Evolutionary conservation across 176 grass and related monocot species (phyloP).

Genomic region (Oropetium thomaeum): DNA sequence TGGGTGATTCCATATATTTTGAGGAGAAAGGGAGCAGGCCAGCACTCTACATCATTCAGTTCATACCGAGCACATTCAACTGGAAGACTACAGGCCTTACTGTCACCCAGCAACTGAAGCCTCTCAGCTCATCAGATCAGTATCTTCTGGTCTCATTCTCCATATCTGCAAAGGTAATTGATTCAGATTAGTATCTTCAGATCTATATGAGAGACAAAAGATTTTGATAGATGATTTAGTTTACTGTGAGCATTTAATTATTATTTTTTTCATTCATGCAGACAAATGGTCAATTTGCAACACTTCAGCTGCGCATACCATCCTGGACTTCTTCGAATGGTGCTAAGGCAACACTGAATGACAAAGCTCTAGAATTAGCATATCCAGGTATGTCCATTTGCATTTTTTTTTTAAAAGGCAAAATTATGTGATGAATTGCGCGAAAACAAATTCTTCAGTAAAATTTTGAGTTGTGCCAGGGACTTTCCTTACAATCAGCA

Average conservation of each 20-base stretch:
- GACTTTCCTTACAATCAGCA: conserved; percentile 60
- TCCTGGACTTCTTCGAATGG: conserved; percentile 70
- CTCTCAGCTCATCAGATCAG: conserved; percentile 55
- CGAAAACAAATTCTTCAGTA: no score
- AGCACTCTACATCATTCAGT: conserved; percentile 70
- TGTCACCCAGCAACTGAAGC: conserved; percentile 50
- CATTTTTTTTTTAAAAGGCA: no score
- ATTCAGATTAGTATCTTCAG: neutral
- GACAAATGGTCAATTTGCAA: conserved; percentile 48
- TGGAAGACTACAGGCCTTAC: conserved; percentile 60
- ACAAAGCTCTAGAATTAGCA: conserved; percentile 45
- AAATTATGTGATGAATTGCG: neutral
- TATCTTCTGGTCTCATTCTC: conserved; percentile 57
- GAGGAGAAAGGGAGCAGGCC: conserved; percentile 61
- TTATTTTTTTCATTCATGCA: conserved; percentile 15
- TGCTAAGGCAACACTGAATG: conserved; percentile 60
- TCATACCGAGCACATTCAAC: conserved; percentile 75
- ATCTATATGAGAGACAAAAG: neutral
- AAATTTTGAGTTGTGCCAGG: conserved; percentile 45
- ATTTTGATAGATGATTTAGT: neutral
- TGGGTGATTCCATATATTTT: conserved; percentile 92
- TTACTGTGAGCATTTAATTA: neutral
- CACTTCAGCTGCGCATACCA: conserved; percentile 66
- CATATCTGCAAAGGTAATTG: conserved; percentile 52
- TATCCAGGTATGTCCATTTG: conserved; percentile 51